These are phyloP conservation scores for Barnettozyma sp. DNA, from an alignment of 805 yeast genomes.

Conservation along the genomic window DNA sequence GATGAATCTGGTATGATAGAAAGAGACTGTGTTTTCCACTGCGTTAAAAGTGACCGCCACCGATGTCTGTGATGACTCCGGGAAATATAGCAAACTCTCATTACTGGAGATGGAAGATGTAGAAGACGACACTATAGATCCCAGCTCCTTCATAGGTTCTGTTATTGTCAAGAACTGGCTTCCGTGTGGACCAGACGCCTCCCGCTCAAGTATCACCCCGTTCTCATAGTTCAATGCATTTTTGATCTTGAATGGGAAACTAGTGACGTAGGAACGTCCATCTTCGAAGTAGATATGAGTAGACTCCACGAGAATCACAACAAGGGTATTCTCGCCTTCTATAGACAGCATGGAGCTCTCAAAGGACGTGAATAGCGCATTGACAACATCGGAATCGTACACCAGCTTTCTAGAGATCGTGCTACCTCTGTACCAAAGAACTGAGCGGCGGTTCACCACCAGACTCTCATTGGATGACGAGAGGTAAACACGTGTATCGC, in stretches of 20 bases:
- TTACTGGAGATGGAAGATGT: conserved; percentile 53
- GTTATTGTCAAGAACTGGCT: conserved; percentile 51
- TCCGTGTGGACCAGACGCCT: conserved; percentile 19
- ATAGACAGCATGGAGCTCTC: conserved; percentile 14
- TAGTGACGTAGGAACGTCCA: conserved; percentile 53
- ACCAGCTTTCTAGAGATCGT: conserved; percentile 40
- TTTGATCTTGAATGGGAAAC: conserved; percentile 61
- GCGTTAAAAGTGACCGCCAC: conserved; percentile 53
- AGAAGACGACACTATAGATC: conserved; percentile 63
- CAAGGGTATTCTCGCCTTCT: conserved; percentile 36
- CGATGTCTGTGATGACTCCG: conserved; percentile 32
- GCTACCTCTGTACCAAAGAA: conserved; percentile 43
- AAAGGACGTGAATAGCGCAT: conserved; percentile 58
- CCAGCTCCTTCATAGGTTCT: conserved; percentile 71
- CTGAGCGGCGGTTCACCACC: conserved; percentile 12
- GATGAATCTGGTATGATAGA: conserved; percentile 52
- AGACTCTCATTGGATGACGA: conserved; percentile 14
- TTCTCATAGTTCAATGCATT: conserved; percentile 57
- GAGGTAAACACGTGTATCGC: conserved; percentile 6
- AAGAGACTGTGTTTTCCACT: conserved; percentile 35
- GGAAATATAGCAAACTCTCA: conserved; percentile 54
- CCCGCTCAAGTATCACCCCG: conserved; percentile 60
- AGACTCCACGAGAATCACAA: conserved; percentile 52
- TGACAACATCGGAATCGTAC: conserved; percentile 43
- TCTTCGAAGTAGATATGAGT: conserved; percentile 56